phyloP scores from a whole-genome alignment of 257 asterid genomes.

The Lycium barbarum region DNA sequence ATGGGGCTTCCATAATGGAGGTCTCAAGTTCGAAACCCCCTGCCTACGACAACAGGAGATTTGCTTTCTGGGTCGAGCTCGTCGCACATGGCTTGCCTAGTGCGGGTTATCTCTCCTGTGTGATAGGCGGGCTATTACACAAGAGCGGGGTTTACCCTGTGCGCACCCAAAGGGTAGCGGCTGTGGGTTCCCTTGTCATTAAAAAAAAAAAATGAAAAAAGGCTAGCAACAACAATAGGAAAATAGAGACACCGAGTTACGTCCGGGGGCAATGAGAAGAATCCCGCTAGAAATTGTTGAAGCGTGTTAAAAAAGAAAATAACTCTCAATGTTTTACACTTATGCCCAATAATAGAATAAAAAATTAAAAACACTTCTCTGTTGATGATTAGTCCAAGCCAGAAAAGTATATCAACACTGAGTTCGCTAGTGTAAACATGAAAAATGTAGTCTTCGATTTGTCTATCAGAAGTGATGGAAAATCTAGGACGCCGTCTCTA shows the following conservation, averaged over 20 bases:
- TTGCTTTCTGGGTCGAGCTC: no score
- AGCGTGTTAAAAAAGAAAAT: not conserved
- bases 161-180: no score
- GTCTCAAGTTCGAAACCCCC: no score
- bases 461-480: not conserved
- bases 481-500: conserved; percentile 24
- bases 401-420: not conserved
- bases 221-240: not conserved
- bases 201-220: no score
- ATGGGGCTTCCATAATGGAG: no score
- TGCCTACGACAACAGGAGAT: no score
- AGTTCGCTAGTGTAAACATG: not conserved
- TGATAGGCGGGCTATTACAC: no score
- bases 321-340: not conserved
- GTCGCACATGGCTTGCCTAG: no score
- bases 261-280: not conserved
- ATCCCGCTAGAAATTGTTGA: not conserved
- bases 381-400: not conserved
- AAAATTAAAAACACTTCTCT: not conserved
- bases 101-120: no score
- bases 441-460: not conserved
- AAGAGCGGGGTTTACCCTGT: no score
- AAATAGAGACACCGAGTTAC: not conserved
- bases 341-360: not conserved
- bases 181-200: no score